A percentile compares a stretch with the other conserved stretches of the same genome.
Conservation (phyloP, 2,329 filamentous ascomycete genomes). For the Fusarium subtropicale region DNA sequence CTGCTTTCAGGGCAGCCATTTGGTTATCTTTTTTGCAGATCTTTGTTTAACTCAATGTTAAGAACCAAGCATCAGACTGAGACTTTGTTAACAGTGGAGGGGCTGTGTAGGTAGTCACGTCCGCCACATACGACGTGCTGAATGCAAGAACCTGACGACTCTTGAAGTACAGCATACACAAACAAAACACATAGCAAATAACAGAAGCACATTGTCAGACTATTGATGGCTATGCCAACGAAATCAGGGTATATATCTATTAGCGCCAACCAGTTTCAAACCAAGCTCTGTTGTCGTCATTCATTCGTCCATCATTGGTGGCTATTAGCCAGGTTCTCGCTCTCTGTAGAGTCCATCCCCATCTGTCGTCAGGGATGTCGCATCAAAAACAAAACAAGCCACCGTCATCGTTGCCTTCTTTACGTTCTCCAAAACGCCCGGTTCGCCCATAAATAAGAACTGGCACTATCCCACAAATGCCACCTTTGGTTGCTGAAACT, state of each 20-base stretch:
- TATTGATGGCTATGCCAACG: not conserved
- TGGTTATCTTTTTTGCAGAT: not conserved
- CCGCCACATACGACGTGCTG: not conserved
- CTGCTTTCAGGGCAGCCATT: not conserved
- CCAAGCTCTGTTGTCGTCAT: not conserved
- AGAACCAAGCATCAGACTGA: not conserved
- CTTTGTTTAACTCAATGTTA: not conserved
- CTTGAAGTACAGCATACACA: not conserved
- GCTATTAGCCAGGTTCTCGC: not conserved
- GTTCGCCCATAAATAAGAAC: not conserved
- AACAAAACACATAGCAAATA: not conserved
- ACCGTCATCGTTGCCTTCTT: not conserved
- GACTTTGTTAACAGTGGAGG: not conserved
- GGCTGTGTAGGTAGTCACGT: slow-evolving; percentile 12
- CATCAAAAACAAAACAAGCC: not conserved
- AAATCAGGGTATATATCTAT: not conserved
- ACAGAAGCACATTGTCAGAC: not conserved
- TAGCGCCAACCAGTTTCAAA: not conserved
- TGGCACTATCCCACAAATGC: not conserved
- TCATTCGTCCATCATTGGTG: slow-evolving; percentile 7
- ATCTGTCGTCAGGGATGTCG: not conserved
- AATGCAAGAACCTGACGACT: not conserved
- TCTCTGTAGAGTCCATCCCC: not conserved
- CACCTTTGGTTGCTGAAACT: not conserved
- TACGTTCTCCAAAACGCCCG: slow-evolving; percentile 24